Conservation (phyloP, 2,329 filamentous ascomycete species). For the Ophiocordyceps robertsii region DNA sequence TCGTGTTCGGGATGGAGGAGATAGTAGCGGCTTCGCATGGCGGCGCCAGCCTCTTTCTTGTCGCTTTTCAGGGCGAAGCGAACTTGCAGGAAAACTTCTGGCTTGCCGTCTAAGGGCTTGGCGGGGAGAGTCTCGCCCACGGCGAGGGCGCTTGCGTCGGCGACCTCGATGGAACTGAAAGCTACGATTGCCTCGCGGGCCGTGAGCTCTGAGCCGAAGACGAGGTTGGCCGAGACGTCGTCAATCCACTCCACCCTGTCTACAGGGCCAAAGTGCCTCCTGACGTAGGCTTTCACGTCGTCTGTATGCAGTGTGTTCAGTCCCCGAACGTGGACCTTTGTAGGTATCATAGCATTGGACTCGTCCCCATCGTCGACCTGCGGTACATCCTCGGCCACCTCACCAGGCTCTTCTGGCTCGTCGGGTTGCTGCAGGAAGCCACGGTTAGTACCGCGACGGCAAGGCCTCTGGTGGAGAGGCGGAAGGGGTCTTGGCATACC, state of each 20-base stretch:
- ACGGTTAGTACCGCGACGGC: not conserved
- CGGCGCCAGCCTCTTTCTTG: slow-evolving; percentile 66
- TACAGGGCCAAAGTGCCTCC: slow-evolving; percentile 48
- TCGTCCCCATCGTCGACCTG: slow-evolving; percentile 7
- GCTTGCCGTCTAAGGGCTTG: slow-evolving; percentile 53
- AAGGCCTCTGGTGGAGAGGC: too few relatives aligned
- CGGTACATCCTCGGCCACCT: slow-evolving; percentile 22
- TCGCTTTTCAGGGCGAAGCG: slow-evolving; percentile 64
- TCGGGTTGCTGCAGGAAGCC: slow-evolving; percentile 16
- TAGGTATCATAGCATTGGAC: slow-evolving; percentile 16
- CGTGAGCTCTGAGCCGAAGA: slow-evolving; percentile 48
- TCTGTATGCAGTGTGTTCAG: slow-evolving; percentile 70
- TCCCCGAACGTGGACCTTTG: slow-evolving; percentile 73
- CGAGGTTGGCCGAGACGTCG: slow-evolving; percentile 76
- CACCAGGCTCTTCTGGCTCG: slow-evolving; percentile 23
- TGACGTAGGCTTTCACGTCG: slow-evolving; percentile 64
- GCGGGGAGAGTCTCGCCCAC: slow-evolving; percentile 53
- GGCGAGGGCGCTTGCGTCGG: slow-evolving; percentile 41
- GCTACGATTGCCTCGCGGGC: slow-evolving; percentile 42
- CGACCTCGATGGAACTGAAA: slow-evolving; percentile 36
- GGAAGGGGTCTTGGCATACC: slow-evolving; percentile 8
- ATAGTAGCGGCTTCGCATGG: slow-evolving; percentile 79
- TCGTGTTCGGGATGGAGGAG: slow-evolving; percentile 83
- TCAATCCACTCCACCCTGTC: slow-evolving; percentile 84
- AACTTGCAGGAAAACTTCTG: slow-evolving; percentile 56